Percentiles rank a stretch among this genome's conserved stretches.
These are phyloP conservation scores for Penicillium sp. DNA, from an alignment of 2,329 filamentous ascomycete genomes.

Conservation along the genomic window DNA sequence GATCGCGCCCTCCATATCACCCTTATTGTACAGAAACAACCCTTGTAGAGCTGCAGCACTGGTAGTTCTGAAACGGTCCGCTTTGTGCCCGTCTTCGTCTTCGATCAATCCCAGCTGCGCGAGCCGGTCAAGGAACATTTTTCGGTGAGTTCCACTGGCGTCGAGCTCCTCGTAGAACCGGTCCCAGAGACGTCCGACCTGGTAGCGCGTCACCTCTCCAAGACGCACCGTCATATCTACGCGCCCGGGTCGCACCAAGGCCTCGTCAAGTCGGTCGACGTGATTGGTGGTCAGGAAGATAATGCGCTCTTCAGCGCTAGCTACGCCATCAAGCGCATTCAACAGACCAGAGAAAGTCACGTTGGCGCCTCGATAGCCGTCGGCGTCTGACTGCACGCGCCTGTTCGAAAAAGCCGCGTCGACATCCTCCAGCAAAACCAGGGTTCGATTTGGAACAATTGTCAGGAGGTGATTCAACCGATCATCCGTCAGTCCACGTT, in stretches of 20 bases:
- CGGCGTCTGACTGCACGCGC: constrained; percentile 64
- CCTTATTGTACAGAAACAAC: constrained; percentile 93
- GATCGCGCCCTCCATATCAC: constrained; percentile 82
- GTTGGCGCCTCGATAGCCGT: constrained; percentile 81
- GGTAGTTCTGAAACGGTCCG: constrained; percentile 53
- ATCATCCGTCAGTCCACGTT: constrained; percentile 84
- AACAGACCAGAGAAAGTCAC: constrained; percentile 92
- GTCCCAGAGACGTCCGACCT: constrained; percentile 86
- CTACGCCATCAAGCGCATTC: constrained; percentile 84
- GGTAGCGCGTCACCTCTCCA: constrained; percentile 79
- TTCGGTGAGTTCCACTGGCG: constrained; percentile 57
- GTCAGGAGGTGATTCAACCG: constrained; percentile 81
- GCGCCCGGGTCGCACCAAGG: constrained; percentile 82
- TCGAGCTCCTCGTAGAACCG: constrained; percentile 90
- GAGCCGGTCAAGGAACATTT: constrained; percentile 68
- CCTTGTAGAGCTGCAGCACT: constrained; percentile 93
- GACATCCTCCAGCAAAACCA: constrained; percentile 83
- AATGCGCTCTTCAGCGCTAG: constrained; percentile 88
- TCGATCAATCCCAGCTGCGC: constrained; percentile 68
- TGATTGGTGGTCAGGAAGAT: constrained; percentile 95
- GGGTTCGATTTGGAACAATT: constrained; percentile 76
- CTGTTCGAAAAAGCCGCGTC: constrained; percentile 88
- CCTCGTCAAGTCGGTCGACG: constrained; percentile 82
- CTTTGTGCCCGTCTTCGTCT: constrained; percentile 50
- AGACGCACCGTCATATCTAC: constrained; percentile 92